Evolutionary conservation across 2,329 filamentous ascomycete genomes (phyloP).

Genomic region (Fusarium domesticum): DNA sequence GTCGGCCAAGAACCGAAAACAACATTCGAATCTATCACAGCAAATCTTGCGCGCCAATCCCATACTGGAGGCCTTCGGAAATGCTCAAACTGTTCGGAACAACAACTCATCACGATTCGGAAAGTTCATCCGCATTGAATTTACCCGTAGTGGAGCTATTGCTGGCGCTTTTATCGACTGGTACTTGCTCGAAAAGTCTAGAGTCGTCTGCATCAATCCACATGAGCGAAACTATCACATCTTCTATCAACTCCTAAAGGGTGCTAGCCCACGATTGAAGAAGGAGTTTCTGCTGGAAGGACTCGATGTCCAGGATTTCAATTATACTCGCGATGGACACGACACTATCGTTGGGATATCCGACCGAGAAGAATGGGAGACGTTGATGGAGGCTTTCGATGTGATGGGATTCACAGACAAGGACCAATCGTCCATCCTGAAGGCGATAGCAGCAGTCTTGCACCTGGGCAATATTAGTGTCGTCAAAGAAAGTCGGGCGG

Average conservation of each 20-base stretch:
- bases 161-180: constrained; percentile 96
- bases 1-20: constrained; percentile 56
- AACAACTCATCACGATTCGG: constrained; percentile 98
- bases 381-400: constrained; percentile 84
- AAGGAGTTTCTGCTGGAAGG: constrained; percentile 73
- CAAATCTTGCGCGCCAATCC: constrained; percentile 96
- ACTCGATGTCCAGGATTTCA: constrained; percentile 79
- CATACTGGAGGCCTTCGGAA: constrained; percentile 96
- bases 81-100: constrained; percentile 95
- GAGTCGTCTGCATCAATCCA: constrained; percentile 82
- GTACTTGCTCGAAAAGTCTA: constrained; percentile 97
- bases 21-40: constrained; percentile 83
- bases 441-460: constrained; percentile 84
- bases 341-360: constrained; percentile 89
- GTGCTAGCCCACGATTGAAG: constrained; percentile 71
- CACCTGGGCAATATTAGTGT: constrained; percentile 92
- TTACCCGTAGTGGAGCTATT: constrained; percentile 83
- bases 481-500: constrained; percentile 83
- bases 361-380: constrained; percentile 85
- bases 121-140: constrained; percentile 98
- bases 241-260: constrained; percentile 92
- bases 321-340: constrained; percentile 88
- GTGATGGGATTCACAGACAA: constrained; percentile 90
- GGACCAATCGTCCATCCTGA: constrained; percentile 79
- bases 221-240: constrained; percentile 96